Evolutionary conservation across 2,329 filamentous ascomycete genomes (phyloP), one percentile per base, ranked within the genome.

Genomic region (Cladosporium sp.): DNA sequence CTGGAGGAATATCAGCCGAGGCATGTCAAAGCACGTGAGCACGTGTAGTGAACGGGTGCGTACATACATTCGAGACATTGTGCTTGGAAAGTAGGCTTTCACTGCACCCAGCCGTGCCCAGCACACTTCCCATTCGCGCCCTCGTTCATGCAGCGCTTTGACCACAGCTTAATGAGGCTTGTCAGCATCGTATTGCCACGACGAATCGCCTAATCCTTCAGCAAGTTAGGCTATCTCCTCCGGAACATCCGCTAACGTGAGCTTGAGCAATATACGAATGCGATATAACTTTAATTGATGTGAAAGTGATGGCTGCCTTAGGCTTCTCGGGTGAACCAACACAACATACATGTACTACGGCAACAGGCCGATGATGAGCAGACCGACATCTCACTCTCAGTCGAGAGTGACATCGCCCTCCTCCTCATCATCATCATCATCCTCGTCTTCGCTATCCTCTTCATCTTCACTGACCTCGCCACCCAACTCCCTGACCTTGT

Each of bases 381-480:
- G 21, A 12, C 52, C 30, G 36, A 34, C 30, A 3, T 32, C 26
- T 57, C 30, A 36, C 18, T 32, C 26, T 57, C 18, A 36, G 30
- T 57, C 30, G n/a, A 57, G 52, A 21, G 52, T 57, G 30, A 21
- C 52, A 57, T 57, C 52, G 18, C 52, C 52, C 30, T 64, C 47
- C 4, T 70, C 52, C 30, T 64, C 47, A 10, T 70, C 70, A 3
- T 74, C 74, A 0, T 72, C 72, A 1, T 73, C 73, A 2, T 73
- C 74, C 4, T 74, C 71, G 1, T 74, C 73, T 12, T 74, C 73
- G 2, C 72, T 72, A 4, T 73, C 74, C 2, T 73, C 74, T 26
- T 75, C 75, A 26, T 74, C 74, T 15, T 75, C 74, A 14, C 71
- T 73, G 7, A 77, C 71, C 60, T 73, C 70, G 15, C 74, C 74